Evolutionary conservation across 805 yeast species (phyloP).

Genomic region (Wickerhamiella musiphila): DNA sequence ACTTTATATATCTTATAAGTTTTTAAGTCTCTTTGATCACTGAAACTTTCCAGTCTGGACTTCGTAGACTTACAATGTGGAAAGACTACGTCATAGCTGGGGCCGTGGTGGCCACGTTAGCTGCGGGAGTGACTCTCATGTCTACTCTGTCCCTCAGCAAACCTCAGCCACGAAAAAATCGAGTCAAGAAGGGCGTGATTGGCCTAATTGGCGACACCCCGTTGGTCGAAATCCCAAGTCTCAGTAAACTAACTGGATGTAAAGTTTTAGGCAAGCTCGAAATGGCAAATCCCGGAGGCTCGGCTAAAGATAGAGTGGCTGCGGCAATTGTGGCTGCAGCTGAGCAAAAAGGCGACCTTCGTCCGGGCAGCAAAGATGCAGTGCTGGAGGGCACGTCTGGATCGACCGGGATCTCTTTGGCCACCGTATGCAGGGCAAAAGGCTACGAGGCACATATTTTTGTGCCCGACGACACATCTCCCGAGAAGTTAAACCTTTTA

Average conservation of each 20-base stretch:
- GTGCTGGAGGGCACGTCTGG: slow-evolving; percentile 95
- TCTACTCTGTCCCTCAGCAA: too few relatives aligned
- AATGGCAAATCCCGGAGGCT: slow-evolving; percentile 78
- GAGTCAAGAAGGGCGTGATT: slow-evolving; percentile 49
- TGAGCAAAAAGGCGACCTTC: slow-evolving; percentile 39
- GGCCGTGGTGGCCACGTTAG: too few relatives aligned
- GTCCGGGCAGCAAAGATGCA: slow-evolving; percentile 46
- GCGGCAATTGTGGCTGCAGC: slow-evolving; percentile 59
- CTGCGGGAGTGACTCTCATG: too few relatives aligned
- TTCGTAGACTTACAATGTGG: too few relatives aligned
- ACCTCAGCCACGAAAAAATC: too few relatives aligned
- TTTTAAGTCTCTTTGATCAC: too few relatives aligned
- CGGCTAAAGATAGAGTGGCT: slow-evolving; percentile 92
- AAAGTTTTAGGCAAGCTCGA: slow-evolving; percentile 79
- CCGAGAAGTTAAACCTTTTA: slow-evolving; percentile 60
- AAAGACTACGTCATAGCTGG: too few relatives aligned
- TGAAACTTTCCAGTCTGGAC: too few relatives aligned
- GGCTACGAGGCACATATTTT: slow-evolving; percentile 91
- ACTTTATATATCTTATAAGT: too few relatives aligned
- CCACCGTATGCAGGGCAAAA: slow-evolving; percentile 70
- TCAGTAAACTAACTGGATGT: slow-evolving; percentile 59
- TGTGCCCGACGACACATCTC: slow-evolving; percentile 81
- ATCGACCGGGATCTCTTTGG: slow-evolving; percentile 88
- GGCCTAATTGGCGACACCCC: slow-evolving; percentile 88
- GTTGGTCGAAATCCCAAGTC: slow-evolving; percentile 50